Base-by-base conservation (phyloP, 352 stramenopile genomes). In the Blastocystis sp. region DNA sequence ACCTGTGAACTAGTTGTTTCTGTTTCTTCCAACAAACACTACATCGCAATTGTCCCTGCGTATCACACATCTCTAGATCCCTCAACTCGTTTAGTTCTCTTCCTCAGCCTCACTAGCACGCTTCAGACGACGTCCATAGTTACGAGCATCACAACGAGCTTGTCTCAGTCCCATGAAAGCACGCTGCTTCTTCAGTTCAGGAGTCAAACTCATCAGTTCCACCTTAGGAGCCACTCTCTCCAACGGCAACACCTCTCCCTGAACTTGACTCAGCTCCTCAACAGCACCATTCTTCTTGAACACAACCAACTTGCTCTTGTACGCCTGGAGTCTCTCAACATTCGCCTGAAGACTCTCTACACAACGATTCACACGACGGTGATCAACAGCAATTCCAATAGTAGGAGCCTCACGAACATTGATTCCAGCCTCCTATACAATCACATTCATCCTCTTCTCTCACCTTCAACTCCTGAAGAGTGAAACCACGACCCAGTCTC, bases 351-450 rank as follows among this genome's bases (percentile, higher is more conserved):
- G 78, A 42, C 29, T 27, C 81, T 90, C 88, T 12, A 97, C 92
- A 89, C 91, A 97, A 90, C 97, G 96, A 95, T 99, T 99, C 87
- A 91, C 97, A 89, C 97, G 94, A 87, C 97, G 95, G 90, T 95
- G 93, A 92, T 99, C 96, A 12, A 99, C 96, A 80, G 95, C 92
- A 89, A 99, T 98, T 57, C 49, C n/a, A n/a, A n/a, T n/a, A n/a
- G n/a, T n/a, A n/a, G n/a, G n/a, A n/a, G n/a, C n/a, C n/a, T n/a
- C n/a, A 12, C 21, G 12, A 12, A 21, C 49, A 21, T 57, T 57
- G 49, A 57, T 57, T 57, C 49, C 49, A 21, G 49, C 49, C 49
- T 57, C 49, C 49, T 57, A 57, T 21, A 57, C 49, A 12, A 57
- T 57, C 21, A 57, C 49, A 57, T 57, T 21, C 49, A 57, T 21